Conservation (phyloP, 805 yeast genomes). For the Wickerhamomyces mucosus region DNA sequence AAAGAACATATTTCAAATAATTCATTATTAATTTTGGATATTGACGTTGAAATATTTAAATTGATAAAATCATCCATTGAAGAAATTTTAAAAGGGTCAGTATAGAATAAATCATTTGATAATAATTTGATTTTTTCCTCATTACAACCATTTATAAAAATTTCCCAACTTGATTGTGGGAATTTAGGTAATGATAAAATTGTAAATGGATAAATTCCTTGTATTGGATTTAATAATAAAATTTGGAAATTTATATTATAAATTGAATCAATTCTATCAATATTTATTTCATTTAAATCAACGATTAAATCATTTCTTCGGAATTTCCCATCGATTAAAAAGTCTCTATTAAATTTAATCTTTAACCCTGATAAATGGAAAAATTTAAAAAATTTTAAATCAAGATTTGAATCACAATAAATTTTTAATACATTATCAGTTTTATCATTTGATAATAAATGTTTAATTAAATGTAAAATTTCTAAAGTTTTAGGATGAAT, state of each 20-base stretch:
- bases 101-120: constrained; percentile 3
- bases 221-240: constrained; percentile 18
- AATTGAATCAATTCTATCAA: constrained; percentile 14
- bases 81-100: constrained; percentile 9
- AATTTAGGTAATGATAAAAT: constrained; percentile 16
- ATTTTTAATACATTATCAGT: constrained; percentile 24
- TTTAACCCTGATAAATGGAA: constrained; percentile 24
- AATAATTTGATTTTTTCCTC: constrained; percentile 21
- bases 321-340: constrained; percentile 19
- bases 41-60: constrained; percentile 6
- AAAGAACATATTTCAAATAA: constrained; percentile 4
- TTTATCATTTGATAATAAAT: constrained; percentile 19
- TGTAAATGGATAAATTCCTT: too few species aligned
- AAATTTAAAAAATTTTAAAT: constrained; percentile 23
- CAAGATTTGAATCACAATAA: constrained; percentile 25
- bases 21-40: constrained; percentile 4
- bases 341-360: constrained; percentile 23
- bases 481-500: constrained; percentile 26
- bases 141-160: constrained; percentile 28
- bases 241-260: constrained; percentile 17
- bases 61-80: constrained; percentile 7
- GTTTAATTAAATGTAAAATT: constrained; percentile 24
- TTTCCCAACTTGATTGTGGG: constrained; percentile 30
- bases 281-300: constrained; percentile 11
- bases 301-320: constrained; percentile 15